A percentile compares a stretch with the other conserved stretches of the same genome.
phyloP scores from a whole-genome alignment of 2,329 filamentous ascomycete species.

The Fusarium coicis region DNA sequence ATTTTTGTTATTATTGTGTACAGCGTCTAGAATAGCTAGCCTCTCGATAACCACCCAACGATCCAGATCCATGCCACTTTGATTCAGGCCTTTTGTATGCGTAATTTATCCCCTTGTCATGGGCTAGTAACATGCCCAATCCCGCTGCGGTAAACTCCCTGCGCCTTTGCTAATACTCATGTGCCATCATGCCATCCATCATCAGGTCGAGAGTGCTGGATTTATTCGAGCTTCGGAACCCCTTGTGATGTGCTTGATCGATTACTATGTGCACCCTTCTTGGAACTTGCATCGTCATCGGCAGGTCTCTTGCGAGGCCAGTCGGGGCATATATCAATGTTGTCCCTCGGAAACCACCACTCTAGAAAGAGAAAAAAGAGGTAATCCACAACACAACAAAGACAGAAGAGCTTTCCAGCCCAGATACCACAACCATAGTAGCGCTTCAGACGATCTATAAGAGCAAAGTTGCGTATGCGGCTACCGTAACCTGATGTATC shows the following conservation, averaged over 20 bases:
- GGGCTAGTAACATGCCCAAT: not conserved
- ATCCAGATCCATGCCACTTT: slow-evolving; percentile 16
- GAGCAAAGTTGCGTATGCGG: slow-evolving; percentile 84
- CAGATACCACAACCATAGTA: slow-evolving; percentile 99
- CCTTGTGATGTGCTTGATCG: slow-evolving; percentile 49
- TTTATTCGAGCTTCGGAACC: slow-evolving; percentile 40
- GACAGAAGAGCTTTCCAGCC: slow-evolving; percentile 96
- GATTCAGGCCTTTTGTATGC: not conserved
- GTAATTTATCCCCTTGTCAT: not conserved
- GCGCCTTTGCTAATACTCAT: slow-evolving; percentile 4
- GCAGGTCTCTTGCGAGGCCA: slow-evolving; percentile 82
- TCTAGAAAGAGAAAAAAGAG: slow-evolving; percentile 89
- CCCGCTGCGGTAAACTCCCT: slow-evolving; percentile 10
- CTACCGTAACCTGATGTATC: slow-evolving; percentile 76
- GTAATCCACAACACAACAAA: slow-evolving; percentile 95
- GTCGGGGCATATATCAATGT: slow-evolving; percentile 88
- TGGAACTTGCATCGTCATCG: slow-evolving; percentile 45
- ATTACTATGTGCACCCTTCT: slow-evolving; percentile 46
- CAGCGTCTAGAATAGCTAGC: slow-evolving; percentile 42
- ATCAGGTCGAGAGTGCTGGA: not conserved
- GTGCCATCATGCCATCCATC: not conserved
- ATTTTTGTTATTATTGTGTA: slow-evolving; percentile 35
- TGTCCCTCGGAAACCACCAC: slow-evolving; percentile 83
- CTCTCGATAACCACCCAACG: slow-evolving; percentile 37
- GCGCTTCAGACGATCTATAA: slow-evolving; percentile 93